Base-by-base conservation (phyloP, 129 eudicot genomes). In the Ambrosia trifida region DNA sequence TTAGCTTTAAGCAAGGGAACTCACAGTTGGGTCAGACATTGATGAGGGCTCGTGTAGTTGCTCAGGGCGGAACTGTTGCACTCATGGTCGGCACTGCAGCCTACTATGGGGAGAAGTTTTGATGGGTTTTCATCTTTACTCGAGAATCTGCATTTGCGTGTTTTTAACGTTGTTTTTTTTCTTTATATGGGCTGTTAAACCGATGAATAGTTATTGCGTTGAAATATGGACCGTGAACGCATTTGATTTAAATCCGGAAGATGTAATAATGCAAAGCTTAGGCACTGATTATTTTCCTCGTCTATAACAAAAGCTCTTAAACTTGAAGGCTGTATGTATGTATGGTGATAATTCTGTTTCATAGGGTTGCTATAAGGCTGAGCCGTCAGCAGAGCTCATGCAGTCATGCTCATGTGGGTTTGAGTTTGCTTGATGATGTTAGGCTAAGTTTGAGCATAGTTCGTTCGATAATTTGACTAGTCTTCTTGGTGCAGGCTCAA, bases 1-100 rank as follows among this genome's bases (percentile, higher is more conserved):
- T 90, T 64, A 94, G 99, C 74, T 94, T 87, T 88, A 83, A 83
- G 78, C 80, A 70, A 57, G 98, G 98, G 53, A 94, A 94, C 71
- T 84, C 99, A 7, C 80, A 75, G 19, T 71, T 94, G 82, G 99
- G 99, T 72, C 99, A 94, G 83, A 85, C 72, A 63, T 79, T 94
- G 61, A 90, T 94, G 99, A 72, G 98, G 78, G 98, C 98, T 66
- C 96, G 98, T 76, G 98, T 94, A 69, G 86, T 87, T 6, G 98
- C 83, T 13, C 99, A 94, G 73, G 99, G 99, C 72, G 99, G 81
- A 67, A 94, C 99, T 0, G 97, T 94, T 77, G 99, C 96, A 1
- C 84, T 94, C 62, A 94, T 94, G 99, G 96, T 94, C 51, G 99
- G 99, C 70, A 85, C 96, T 10, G 98, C 98, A 65, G 83, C 85